Evolutionary conservation across 495 filamentous ascomycete species (phyloP), one percentile per base, ranked within the genome.

Genomic region (Penicillium dipodomyicola): DNA sequence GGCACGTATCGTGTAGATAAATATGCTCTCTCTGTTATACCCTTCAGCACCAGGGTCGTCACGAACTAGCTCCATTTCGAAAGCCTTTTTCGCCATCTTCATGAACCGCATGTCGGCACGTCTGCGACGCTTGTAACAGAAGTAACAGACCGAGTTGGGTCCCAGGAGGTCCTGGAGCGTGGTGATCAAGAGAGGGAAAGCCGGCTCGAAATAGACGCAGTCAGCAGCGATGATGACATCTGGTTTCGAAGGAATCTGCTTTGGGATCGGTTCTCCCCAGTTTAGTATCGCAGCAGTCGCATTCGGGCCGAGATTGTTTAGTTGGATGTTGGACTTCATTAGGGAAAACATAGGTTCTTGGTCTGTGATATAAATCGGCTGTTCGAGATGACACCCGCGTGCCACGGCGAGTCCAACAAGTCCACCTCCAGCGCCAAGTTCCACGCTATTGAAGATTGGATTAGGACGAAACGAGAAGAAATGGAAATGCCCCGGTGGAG

Each of bases 121-220:
- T 61, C 94, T 82, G 58, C 94, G 80, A 72, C 87, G 91, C 75
- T 96, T 97, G 75, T 89, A 96, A 74, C 93, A 97, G 76, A 98
- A 98, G 72, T 90, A 97, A 63, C 92, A 85, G 4, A 88, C 77
- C 1, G 90, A 81, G 14, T 77, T 62, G 2, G 82, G 74, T 17
- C 77, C 78, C 39, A 88, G 63, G 53, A 89, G 73, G 43, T 83
- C 80, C 53, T 80, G 70, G 60, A 98, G 69, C n/a, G 94, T 97
- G 58, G 84, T 72, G 61, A 92, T 79, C 32, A 98, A 78, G 29
- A 96, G 78, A 42, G 92, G 91, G 67, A 97, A 97, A 3, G 92
- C 88, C 4, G 93, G 91, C 69, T 98, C 93, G 64, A 95, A 95
- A 78, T 97, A 98, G 48, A 96, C 91, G 75, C 94, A 97, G 70